Base-by-base conservation (phyloP, 1,284 basidiomycete genomes). In the Austropuccinia psidii region DNA sequence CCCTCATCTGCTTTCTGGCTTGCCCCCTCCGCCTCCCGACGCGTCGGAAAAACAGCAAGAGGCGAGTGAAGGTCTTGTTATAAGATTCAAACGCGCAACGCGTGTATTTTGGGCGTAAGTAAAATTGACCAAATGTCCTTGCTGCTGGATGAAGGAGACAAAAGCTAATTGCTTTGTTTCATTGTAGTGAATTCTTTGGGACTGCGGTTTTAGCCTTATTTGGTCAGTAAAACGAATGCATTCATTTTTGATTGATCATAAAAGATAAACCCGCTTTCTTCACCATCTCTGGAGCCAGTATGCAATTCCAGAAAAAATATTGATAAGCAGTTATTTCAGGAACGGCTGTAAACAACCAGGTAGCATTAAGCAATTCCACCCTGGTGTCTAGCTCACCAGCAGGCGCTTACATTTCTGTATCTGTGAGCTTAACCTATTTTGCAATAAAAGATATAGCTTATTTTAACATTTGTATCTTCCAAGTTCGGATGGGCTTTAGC, bases 101-200 rank as follows among this genome's bases (percentile, higher is more conserved):
- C 43, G 69, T 29, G 58, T 61, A 17, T 72, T 72, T 62, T 72
- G 69, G 69, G 69, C 69, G 69, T 72, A 11, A 72, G 69, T 72
- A 2, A 9, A 1, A 17, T 11, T 29, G 45, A 29, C 33, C 41
- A 19, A 3, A 15, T 55, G 27, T 15, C 24, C 39, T n/a, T 49
- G 8, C n/a, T 4, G 35, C 7, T 7, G 19, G 17, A 29, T 21
- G 31, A 54, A 19, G 6, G 33, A 31, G 17, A 7, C 31, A 24
- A 43, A 24, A 27, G 15, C 27, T 1, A 49, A 29, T 21, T 24
- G 7, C 39, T 24, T 43, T 29, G 6, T 21, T 37, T 41, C 15
- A 7, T 8, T 43, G 19, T 24, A 73, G 70, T 21, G 70, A 73
- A 50, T 73, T 73, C 43, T 65, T 73, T 31, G 70, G 70, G 35